These are phyloP conservation scores for Periglandula ipomoeae DNA, from an alignment of 2,329 filamentous ascomycete genomes.

Conservation along the genomic window DNA sequence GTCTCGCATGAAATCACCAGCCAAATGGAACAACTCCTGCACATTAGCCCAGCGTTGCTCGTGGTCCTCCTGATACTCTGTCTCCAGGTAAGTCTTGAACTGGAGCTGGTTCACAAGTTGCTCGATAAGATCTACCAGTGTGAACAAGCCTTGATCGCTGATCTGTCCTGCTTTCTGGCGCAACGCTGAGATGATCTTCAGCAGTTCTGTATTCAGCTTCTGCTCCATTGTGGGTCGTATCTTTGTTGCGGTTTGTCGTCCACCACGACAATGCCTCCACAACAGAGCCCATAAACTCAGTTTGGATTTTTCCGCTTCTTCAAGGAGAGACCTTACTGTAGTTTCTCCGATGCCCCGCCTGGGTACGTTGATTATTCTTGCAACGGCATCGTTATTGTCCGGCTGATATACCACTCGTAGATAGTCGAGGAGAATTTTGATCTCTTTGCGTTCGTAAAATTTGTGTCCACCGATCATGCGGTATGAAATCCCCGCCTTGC, in stretches of 20 bases:
- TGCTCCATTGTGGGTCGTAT: conserved; percentile 43
- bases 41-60: conserved; percentile 82
- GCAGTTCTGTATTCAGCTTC: conserved; percentile 41
- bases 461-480: conserved; percentile 83
- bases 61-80: conserved; percentile 62
- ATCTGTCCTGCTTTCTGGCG: conserved; percentile 21
- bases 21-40: conserved; percentile 75
- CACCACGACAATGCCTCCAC: conserved; percentile 41
- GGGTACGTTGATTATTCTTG: conserved; percentile 77
- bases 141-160: conserved; percentile 17
- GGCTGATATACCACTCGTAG: conserved; percentile 77
- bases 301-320: conserved; percentile 63
- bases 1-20: conserved; percentile 56
- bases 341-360: conserved; percentile 70
- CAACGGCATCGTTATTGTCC: conserved; percentile 76
- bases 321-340: conserved; percentile 64
- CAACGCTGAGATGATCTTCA: conserved; percentile 31
- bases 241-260: conserved; percentile 36
- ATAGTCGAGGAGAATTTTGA: conserved; percentile 83
- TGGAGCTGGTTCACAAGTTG: conserved; percentile 54
- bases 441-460: conserved; percentile 87
- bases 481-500: conserved; percentile 75
- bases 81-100: conserved; percentile 65
- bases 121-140: conserved; percentile 40
- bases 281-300: conserved; percentile 71